A percentile compares a stretch with the other conserved stretches of the same genome.
Conservation (phyloP, 75 land plant genomes). For the Pinus tabuliformis region DNA sequence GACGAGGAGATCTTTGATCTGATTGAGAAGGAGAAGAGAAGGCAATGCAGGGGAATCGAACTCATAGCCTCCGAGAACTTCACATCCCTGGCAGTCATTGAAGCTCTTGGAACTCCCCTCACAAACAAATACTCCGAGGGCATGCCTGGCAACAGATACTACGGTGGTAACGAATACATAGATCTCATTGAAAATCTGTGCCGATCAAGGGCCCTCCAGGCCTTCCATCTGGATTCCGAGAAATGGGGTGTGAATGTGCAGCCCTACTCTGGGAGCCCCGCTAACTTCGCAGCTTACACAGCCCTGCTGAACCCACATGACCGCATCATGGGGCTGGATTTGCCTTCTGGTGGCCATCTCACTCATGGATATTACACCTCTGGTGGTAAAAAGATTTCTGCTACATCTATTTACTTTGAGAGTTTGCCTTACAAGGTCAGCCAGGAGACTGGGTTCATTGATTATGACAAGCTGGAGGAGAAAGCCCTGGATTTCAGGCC, state of each 20-base stretch:
- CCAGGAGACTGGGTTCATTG: constrained; percentile 64
- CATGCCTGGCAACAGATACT: constrained; percentile 81
- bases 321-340: constrained; percentile 77
- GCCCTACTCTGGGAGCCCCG: constrained; percentile 85
- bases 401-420: constrained; percentile 90
- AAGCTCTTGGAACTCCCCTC: constrained; percentile 74
- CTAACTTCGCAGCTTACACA: constrained; percentile 83
- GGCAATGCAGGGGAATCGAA: constrained; percentile 81
- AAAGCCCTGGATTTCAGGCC: constrained; percentile 90
- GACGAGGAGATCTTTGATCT: constrained; percentile 81
- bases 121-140: constrained; percentile 96
- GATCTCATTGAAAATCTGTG: constrained; percentile 82
- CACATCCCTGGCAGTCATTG: constrained; percentile 84
- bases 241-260: constrained; percentile 89
- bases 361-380: constrained; percentile 88
- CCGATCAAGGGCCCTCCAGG: constrained; percentile 64
- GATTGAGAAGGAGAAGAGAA: constrained; percentile 78
- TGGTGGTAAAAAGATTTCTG: constrained; percentile 90
- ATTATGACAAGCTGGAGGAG: constrained; percentile 83
- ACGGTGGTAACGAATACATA: constrained; percentile 81
- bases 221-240: constrained; percentile 51
- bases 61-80: constrained; percentile 93
- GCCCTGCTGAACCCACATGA: constrained; percentile 78
- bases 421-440: constrained; percentile 86
- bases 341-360: constrained; percentile 81